Evolutionary conservation across 176 grass and related monocot species (phyloP).

Genomic region (Rhipidocladum racemiflorum): DNA sequence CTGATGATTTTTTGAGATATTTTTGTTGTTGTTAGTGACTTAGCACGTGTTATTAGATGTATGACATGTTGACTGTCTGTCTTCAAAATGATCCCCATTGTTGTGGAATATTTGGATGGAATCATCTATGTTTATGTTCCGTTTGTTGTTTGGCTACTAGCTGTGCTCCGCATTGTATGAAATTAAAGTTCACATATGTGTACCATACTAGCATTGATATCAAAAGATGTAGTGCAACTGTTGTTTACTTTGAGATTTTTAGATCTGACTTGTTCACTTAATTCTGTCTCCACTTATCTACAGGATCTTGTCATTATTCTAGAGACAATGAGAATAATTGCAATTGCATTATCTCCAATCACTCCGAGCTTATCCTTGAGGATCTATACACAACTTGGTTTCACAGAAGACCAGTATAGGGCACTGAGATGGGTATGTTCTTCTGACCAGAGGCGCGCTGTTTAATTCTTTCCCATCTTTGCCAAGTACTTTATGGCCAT

Average conservation of each 20-base stretch:
- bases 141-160: not conserved
- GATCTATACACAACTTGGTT: constrained; percentile 86
- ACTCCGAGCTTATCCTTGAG: constrained; percentile 75
- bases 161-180: not conserved
- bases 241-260: not conserved
- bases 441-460: constrained; percentile 4
- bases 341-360: constrained; percentile 72
- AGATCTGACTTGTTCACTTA: not conserved
- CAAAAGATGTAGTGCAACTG: not conserved
- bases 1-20: not conserved
- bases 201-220: not conserved
- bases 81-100: not conserved
- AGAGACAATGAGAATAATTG: constrained; percentile 92
- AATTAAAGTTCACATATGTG: not conserved
- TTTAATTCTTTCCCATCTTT: not conserved
- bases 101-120: not conserved
- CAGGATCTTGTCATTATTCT: constrained; percentile 96
- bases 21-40: not conserved
- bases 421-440: constrained; percentile 74
- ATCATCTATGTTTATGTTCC: not conserved
- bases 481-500: not conserved
- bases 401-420: constrained; percentile 71
- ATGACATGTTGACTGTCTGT: not conserved
- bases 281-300: constrained; percentile 26
- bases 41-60: not conserved